Conservation (phyloP, 2,329 filamentous ascomycete genomes). For the Talaromyces sp. region DNA sequence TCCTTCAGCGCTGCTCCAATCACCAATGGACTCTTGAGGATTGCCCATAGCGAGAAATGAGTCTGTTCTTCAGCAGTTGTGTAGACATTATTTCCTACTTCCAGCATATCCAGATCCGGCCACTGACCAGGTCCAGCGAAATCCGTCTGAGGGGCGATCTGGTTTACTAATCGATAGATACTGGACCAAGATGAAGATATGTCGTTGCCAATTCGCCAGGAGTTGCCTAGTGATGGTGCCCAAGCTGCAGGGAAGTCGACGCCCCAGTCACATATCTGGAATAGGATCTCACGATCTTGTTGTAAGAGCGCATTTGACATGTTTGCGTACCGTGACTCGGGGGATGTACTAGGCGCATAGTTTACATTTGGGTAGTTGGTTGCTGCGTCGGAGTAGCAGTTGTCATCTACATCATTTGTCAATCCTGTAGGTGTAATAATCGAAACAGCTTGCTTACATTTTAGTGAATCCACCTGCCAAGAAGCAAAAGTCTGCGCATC, state of each 20-base stretch:
- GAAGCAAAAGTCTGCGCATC: slow-evolving; percentile 37
- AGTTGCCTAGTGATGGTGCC: slow-evolving; percentile 47
- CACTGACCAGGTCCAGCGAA: slow-evolving; percentile 48
- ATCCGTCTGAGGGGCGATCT: slow-evolving; percentile 48
- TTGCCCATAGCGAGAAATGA: slow-evolving; percentile 53
- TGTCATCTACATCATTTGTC: slow-evolving; percentile 40
- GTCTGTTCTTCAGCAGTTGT: slow-evolving; percentile 49
- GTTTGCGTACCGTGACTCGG: slow-evolving; percentile 43
- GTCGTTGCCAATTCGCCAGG: slow-evolving; percentile 54
- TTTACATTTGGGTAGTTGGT: slow-evolving; percentile 42
- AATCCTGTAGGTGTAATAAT: not conserved
- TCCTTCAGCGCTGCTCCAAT: slow-evolving; percentile 47
- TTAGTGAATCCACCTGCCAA: slow-evolving; percentile 47
- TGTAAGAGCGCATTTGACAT: slow-evolving; percentile 46
- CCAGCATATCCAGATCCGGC: slow-evolving; percentile 54
- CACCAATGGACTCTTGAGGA: slow-evolving; percentile 50
- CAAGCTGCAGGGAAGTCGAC: slow-evolving; percentile 49
- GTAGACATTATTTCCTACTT: slow-evolving; percentile 48
- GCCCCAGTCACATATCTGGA: slow-evolving; percentile 55
- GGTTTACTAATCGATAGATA: slow-evolving; percentile 53
- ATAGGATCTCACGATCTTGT: slow-evolving; percentile 44
- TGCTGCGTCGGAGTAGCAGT: slow-evolving; percentile 46
- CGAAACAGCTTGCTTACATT: slow-evolving; percentile 37
- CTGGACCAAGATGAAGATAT: slow-evolving; percentile 52
- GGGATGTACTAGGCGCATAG: slow-evolving; percentile 37